Conservation (phyloP, 345 rosid species). For the Erucastrum elatum region DNA sequence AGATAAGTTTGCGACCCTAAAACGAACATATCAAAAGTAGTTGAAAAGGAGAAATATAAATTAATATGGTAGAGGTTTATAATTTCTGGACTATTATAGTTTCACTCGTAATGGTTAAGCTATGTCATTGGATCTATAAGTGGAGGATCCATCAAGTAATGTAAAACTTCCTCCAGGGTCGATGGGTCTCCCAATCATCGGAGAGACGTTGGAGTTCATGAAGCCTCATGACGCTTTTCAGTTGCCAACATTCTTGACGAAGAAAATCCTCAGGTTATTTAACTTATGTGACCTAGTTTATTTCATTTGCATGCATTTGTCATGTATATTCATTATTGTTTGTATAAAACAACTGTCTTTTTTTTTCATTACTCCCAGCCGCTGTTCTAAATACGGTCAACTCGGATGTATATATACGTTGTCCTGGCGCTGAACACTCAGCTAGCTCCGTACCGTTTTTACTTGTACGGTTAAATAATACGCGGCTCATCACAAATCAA, state of each 20-base stretch:
- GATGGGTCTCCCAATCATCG: constrained; percentile 31
- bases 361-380: too few species aligned
- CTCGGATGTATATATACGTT: too few species aligned
- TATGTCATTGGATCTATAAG: constrained; percentile 7
- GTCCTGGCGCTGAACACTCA: too few species aligned
- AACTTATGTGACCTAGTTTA: not conserved
- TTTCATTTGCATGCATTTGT: too few species aligned
- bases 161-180: constrained; percentile 31
- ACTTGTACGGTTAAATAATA: too few species aligned
- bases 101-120: constrained; percentile 6
- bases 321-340: not conserved
- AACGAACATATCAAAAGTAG: not conserved
- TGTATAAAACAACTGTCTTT: not conserved
- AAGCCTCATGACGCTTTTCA: constrained; percentile 2
- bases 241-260: not conserved
- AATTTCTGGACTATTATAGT: not conserved
- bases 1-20: not conserved
- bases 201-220: constrained; percentile 35
- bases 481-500: too few species aligned
- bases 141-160: constrained; percentile 9
- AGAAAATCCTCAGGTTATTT: not conserved
- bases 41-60: not conserved
- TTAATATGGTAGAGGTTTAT: constrained; percentile 16
- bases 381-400: too few species aligned
- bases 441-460: too few species aligned